These are phyloP conservation scores for Tulasnella sp. DNA, from an alignment of 768 basidiomycete species.

Conservation along the genomic window DNA sequence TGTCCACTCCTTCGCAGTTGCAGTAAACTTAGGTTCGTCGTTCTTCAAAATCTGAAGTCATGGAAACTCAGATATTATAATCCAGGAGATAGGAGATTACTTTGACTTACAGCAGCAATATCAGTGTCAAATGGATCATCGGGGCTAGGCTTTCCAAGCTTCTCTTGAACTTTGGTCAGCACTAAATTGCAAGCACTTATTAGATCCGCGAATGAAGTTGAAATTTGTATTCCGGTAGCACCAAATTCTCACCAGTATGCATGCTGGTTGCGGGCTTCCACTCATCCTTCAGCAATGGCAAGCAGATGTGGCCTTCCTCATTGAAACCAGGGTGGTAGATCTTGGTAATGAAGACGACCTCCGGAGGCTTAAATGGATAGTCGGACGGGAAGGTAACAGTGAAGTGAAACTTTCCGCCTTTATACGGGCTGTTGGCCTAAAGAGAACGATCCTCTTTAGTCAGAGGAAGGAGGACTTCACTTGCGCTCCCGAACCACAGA, in stretches of 20 bases:
- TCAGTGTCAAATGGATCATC: slow-evolving; percentile 89
- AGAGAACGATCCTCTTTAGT: neutral
- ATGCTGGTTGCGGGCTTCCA: slow-evolving; percentile 83
- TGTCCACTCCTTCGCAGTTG: slow-evolving; percentile 77
- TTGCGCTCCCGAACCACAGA: slow-evolving; percentile 11
- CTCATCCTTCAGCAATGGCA: slow-evolving; percentile 82
- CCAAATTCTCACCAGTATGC: slow-evolving; percentile 52
- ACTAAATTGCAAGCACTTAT: slow-evolving; percentile 46
- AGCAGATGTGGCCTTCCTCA: slow-evolving; percentile 81
- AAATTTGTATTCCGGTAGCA: neutral
- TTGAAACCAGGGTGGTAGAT: slow-evolving; percentile 91
- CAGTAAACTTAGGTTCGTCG: slow-evolving; percentile 67
- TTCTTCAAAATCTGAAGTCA: slow-evolving; percentile 62
- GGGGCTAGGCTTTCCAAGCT: slow-evolving; percentile 80
- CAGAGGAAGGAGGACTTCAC: slow-evolving; percentile 26
- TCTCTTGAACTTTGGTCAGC: slow-evolving; percentile 71
- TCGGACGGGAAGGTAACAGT: slow-evolving; percentile 66
- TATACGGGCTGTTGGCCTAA: slow-evolving; percentile 78
- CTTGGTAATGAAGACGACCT: slow-evolving; percentile 77
- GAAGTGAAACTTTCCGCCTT: slow-evolving; percentile 74
- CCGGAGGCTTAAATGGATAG: slow-evolving; percentile 83
- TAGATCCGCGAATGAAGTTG: neutral
- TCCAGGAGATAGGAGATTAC: neutral
- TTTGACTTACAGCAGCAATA: slow-evolving; percentile 64
- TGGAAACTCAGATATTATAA: neutral